Base-by-base conservation (phyloP, 441 rosid genomes). In the Erodium moschatum region DNA sequence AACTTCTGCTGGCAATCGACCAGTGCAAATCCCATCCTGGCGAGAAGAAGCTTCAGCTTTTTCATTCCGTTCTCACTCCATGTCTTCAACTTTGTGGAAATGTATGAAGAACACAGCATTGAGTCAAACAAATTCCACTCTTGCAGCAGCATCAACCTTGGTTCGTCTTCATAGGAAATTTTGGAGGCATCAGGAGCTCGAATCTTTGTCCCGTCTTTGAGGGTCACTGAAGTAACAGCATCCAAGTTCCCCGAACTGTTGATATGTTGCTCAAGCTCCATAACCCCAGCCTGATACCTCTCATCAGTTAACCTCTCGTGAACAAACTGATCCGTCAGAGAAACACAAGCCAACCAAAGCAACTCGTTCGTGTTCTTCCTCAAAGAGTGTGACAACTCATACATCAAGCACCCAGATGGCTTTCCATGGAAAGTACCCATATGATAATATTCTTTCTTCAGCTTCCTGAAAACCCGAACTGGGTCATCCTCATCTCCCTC, bases 251-350 rank as follows among this genome's bases (percentile, higher is more conserved):
- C 96, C 1, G 87, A 84, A 77, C 93, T 85, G 67, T 87, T 89
- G 70, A 93, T 88, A 64, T 91, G 96, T 75, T 93, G 95, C 80
- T 93, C 97, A 70, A 93, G 96, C 87, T 89, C 98, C 96, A 89
- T 93, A 40, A 91, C 95, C 31, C 95, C 93, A 69, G 87, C 95
- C 76, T 85, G 89, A 70, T 91, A 93, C 86, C 98, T 88, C 77
- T 93, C 97, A 77, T 89, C 96, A 0, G 97, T 89, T 38, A 93
- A 70, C 78, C 92, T 85, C 85, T 89, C 97, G 18, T 93, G 96
- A 69, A 91, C 93, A 70, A 93, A 91, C 80, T 93, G 98, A 81
- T 91, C 97, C 60, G 98, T 84, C 65, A 91, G 77, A 0, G 97
- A 87, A 76, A 93, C 89, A 77, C 97, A 93, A 77, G 98, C 93